These are phyloP conservation scores for Dipteronia sinensis DNA, from an alignment of 345 rosid species.

Conservation along the genomic window DNA sequence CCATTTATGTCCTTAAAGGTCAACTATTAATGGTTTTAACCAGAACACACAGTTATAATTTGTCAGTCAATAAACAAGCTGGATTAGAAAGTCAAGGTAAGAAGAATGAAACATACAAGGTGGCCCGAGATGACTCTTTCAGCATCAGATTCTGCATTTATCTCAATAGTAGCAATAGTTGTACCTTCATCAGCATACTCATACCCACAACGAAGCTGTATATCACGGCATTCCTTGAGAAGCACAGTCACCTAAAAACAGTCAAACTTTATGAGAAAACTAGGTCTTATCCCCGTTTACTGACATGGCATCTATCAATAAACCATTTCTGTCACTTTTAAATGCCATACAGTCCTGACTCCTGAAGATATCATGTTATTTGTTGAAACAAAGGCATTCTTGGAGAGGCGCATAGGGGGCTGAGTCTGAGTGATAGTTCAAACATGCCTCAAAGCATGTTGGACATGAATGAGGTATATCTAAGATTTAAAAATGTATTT, in stretches of 20 bases:
- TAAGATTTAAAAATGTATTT: neutral
- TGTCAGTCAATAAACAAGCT: conserved; percentile 16
- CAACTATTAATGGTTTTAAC: conserved; percentile 52
- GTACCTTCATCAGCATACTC: conserved; percentile 45
- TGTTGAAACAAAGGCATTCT: neutral
- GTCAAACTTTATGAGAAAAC: conserved; percentile 12
- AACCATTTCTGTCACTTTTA: neutral
- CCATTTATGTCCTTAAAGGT: conserved; percentile 94
- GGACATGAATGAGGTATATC: neutral
- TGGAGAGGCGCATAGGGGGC: neutral
- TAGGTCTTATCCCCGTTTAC: neutral
- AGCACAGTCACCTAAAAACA: conserved; percentile 77
- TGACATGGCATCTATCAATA: neutral
- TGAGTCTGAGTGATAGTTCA: neutral
- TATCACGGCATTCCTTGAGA: conserved; percentile 92
- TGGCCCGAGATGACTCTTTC: conserved; percentile 76
- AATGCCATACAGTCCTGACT: neutral
- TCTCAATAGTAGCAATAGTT: conserved; percentile 44
- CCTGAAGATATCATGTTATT: neutral
- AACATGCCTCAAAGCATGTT: neutral
- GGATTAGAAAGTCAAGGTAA: conserved; percentile 11
- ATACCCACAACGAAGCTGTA: conserved; percentile 78
- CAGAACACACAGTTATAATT: conserved; percentile 21
- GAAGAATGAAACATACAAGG: conserved; percentile 51
- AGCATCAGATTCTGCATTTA: conserved; percentile 53